Evolutionary conservation across 345 rosid genomes (phyloP).

Genomic region (Laguncularia racemosa): DNA sequence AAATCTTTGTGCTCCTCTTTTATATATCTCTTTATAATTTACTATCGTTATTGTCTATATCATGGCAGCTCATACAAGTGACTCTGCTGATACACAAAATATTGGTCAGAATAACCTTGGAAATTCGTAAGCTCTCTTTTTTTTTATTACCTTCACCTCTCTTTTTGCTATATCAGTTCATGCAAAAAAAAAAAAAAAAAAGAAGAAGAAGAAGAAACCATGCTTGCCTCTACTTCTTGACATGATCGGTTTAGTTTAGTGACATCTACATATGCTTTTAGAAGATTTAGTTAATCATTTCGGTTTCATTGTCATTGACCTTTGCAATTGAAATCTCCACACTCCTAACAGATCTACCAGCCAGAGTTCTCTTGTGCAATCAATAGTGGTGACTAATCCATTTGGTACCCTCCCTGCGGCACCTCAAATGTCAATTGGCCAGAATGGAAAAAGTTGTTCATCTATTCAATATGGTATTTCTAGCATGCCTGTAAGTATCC

Average conservation of each 20-base stretch:
- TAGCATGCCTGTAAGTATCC: slow-evolving; percentile 63
- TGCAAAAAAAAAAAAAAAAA: too few relatives aligned
- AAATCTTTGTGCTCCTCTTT: slow-evolving; percentile 3
- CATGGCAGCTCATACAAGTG: slow-evolving; percentile 34
- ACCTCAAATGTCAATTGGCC: slow-evolving; percentile 84
- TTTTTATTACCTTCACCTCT: neutral
- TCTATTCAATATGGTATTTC: slow-evolving; percentile 89
- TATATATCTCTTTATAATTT: slow-evolving; percentile 7
- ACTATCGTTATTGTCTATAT: slow-evolving; percentile 6
- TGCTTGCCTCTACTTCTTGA: neutral
- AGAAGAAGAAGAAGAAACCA: too few relatives aligned
- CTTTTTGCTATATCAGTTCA: neutral
- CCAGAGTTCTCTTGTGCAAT: slow-evolving; percentile 43
- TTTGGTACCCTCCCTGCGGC: slow-evolving; percentile 86
- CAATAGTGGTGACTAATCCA: slow-evolving; percentile 54
- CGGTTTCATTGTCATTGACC: slow-evolving; percentile 1
- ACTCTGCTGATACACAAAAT: slow-evolving; percentile 34
- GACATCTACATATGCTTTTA: neutral
- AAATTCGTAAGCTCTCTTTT: slow-evolving; percentile 36
- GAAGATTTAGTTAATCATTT: neutral
- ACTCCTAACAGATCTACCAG: slow-evolving; percentile 41
- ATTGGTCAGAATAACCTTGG: slow-evolving; percentile 45
- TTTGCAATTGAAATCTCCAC: neutral
- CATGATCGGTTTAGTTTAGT: neutral
- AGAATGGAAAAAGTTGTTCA: slow-evolving; percentile 62